Evolutionary conservation across 768 basidiomycete species (phyloP), one percentile per base, ranked within the genome.

Genomic region (Collybiopsis confluens): DNA sequence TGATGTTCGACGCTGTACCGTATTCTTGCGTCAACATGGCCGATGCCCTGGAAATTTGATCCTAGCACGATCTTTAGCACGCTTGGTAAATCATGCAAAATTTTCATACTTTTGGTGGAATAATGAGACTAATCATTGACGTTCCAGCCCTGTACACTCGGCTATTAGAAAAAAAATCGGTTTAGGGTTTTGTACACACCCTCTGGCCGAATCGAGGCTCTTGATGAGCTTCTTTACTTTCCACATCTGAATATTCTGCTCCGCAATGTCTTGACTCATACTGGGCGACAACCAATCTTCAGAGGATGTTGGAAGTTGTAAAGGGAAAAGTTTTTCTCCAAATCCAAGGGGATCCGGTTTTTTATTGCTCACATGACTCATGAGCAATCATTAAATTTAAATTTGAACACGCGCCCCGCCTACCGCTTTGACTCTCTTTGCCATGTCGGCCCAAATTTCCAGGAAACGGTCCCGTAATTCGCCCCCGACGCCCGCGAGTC

Each of bases 1-100:
- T 99, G 79, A 99, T 98, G 77, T 99, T 98, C 57, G 95, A 97
- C n/a, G 97, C 97, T 6, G 95, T 98, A 51, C 94, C 94, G 63
- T 93, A 96, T 71, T 97, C 97, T 68, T 96, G 94, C 51, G 96
- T 98, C 68, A 99, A 83, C 96, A 99, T 97, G 55, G 86, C 88
- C 44, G 87, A 88, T 59, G 89, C 87, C 56, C 93, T 87, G 35
- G 95, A 95, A 68, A 99, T 91, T 82, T 98, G 96, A 72, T 90
- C 86, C 86, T 90, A 47, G 0, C 43, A 23, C 56, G 37, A 15
- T 41, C 42, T n/a, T 47, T 41, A n/a, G 26, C 36, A 24, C 24
- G 30, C 28, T 47, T 16, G 42, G 5, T 30, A 36, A 28, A 48
- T 47, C 43, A 46, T 23, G 55, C 48, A 51, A 56, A 59, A 66